Percentiles rank a stretch among this genome's conserved stretches.
Evolutionary conservation across 2,329 filamentous ascomycete genomes (phyloP).

Genomic region (Trichoderma polysporum): DNA sequence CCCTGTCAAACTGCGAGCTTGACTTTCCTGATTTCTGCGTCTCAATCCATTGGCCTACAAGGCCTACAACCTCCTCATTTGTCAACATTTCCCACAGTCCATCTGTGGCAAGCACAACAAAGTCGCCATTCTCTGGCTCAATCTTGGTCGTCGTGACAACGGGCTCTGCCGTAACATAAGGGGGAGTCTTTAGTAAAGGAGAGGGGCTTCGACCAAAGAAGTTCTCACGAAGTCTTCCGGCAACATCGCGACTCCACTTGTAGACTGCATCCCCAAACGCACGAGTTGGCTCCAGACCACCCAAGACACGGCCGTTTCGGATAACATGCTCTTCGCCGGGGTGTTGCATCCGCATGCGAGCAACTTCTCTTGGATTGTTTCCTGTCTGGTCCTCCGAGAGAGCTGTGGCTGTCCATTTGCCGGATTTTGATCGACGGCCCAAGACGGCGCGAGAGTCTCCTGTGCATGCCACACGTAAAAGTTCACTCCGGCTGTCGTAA

Average conservation of each 20-base stretch:
- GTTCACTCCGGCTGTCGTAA: conserved; percentile 84
- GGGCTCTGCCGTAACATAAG: conserved; percentile 96
- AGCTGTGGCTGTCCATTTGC: conserved; percentile 50
- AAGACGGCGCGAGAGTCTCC: conserved; percentile 95
- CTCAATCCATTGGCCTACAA: conserved; percentile 97
- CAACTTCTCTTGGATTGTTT: conserved; percentile 78
- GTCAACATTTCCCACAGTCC: conserved; percentile 99
- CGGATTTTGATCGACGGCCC: conserved; percentile 18
- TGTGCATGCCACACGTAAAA: conserved; percentile 90
- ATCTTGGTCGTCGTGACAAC: conserved; percentile 92
- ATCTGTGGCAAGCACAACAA: conserved; percentile 93
- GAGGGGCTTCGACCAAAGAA: conserved; percentile 86
- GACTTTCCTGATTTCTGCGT: conserved; percentile 57
- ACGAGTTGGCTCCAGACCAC: conserved; percentile 86
- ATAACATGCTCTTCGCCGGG: conserved; percentile 87
- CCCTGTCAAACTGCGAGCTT: conserved; percentile 65
- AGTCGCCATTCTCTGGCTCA: conserved; percentile 85
- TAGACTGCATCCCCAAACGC: conserved; percentile 97
- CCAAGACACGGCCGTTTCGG: conserved; percentile 84
- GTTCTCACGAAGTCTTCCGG: conserved; percentile 74
- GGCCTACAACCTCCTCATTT: conserved; percentile 94
- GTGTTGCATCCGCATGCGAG: conserved; percentile 79
- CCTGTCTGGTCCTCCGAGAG: conserved; percentile 95
- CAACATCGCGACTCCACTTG: conserved; percentile 89
- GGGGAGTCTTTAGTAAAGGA: conserved; percentile 79